A percentile compares a stretch with the other conserved stretches of the same genome.
phyloP scores from a whole-genome alignment of 2,329 filamentous ascomycete genomes.

The Sporothrix euskadiensis region DNA sequence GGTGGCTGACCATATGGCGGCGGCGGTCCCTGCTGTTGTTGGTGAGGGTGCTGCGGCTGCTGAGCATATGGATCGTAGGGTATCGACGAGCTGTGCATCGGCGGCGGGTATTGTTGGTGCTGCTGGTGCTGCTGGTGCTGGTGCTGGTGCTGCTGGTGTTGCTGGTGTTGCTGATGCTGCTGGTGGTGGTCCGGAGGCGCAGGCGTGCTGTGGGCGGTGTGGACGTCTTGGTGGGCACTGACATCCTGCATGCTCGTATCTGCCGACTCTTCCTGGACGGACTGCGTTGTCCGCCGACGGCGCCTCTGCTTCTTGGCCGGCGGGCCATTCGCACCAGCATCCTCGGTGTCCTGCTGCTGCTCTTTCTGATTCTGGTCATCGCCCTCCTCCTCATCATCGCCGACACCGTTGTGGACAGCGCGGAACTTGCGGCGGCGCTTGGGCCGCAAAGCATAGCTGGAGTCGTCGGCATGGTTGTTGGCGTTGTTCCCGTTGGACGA shows the following conservation, averaged over 20 bases:
- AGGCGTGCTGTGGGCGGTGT: not conserved
- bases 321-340: slow-evolving; percentile 31
- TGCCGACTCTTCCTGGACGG: not conserved
- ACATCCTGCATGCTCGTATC: not conserved
- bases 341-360: not conserved
- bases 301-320: slow-evolving; percentile 36
- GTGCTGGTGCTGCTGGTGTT: not conserved
- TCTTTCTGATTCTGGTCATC: not conserved
- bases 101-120: not conserved
- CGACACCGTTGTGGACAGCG: slow-evolving; percentile 44
- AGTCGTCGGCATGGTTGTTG: slow-evolving; percentile 39
- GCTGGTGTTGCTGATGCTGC: not conserved
- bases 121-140: not conserved
- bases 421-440: slow-evolving; percentile 50
- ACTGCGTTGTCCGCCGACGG: slow-evolving; percentile 16
- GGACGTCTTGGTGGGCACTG: not conserved
- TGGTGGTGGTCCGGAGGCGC: not conserved
- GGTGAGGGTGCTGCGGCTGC: not conserved
- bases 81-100: slow-evolving; percentile 13
- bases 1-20: not conserved
- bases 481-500: slow-evolving; percentile 53
- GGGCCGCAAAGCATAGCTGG: slow-evolving; percentile 55
- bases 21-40: not conserved
- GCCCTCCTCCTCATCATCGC: slow-evolving; percentile 38
- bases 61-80: slow-evolving; percentile 20